Base-by-base conservation (phyloP, 495 filamentous ascomycete species). In the Penicillium steckii region DNA sequence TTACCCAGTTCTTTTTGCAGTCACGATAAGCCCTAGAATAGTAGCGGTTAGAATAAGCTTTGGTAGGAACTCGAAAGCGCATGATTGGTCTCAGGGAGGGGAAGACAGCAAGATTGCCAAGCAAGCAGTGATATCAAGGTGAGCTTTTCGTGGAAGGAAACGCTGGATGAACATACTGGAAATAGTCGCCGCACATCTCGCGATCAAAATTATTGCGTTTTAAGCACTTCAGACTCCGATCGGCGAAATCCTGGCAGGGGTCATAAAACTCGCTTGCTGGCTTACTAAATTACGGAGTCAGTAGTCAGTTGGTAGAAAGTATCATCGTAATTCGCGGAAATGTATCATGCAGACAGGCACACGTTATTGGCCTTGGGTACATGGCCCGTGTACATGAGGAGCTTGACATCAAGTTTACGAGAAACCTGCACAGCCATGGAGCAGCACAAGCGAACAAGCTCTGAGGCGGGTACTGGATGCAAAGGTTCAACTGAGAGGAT, bases 181-280 rank as follows among this genome's bases (percentile, higher is more conserved):
- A 97, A 67, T 94, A 97, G 67, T 97, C 94, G 44, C 72, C 71
- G 62, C 93, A 97, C 82, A 97, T 85, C n/a, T 86, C 79, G 46
- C 84, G 80, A 66, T 96, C 90, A 17, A 83, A 90, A 2, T 73
- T 84, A 71, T 97, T 97, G 19, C 93, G 83, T 57, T 89, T 84
- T 68, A 97, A 76, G 71, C 93, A 97, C 62, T 80, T 84, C 10
- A 95, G 81, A 68, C 90, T 96, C 52, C 82, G 78, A 41, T 83
- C 70, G n/a, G 94, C 93, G n/a, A 89, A 91, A 49, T 95, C 90
- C 65, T 97, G 91, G 66, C 93, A 97, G 12, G 93, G 93, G 62
- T 97, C 93, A 61, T 90, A 89, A 71, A 85, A 97, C 67, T 95
- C 83, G 70, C 90, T 94, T 52, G 83, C 75, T 45, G 70, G 74